phyloP scores from a whole-genome alignment of 495 filamentous ascomycete species.

The Hypoxylon lenormandii region DNA sequence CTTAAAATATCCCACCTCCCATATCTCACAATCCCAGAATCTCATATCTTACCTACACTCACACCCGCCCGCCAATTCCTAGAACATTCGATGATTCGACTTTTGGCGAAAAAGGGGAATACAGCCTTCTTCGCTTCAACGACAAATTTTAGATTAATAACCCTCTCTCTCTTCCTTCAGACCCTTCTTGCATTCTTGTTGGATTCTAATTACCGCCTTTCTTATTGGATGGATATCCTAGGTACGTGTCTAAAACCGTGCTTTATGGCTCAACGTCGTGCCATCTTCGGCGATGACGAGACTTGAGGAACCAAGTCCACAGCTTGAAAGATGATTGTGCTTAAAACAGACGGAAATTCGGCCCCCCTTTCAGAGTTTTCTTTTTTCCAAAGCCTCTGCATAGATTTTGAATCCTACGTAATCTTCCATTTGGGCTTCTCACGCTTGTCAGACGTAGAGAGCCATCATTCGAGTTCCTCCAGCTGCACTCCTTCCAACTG shows the following conservation, averaged over 20 bases:
- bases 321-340: constrained; percentile 15
- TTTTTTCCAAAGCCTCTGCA: background rate
- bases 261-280: constrained; percentile 37
- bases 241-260: constrained; percentile 15
- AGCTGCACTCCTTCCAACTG: constrained; percentile 21
- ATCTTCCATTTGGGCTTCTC: constrained; percentile 16
- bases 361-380: constrained; percentile 29
- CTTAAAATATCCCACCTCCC: constrained; percentile 34
- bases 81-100: constrained; percentile 48
- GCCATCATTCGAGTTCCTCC: constrained; percentile 27
- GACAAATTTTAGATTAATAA: constrained; percentile 38
- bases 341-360: constrained; percentile 18
- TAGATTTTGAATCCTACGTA: constrained; percentile 32
- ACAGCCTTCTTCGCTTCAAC: constrained; percentile 26
- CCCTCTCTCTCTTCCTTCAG: constrained; percentile 14
- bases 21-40: constrained; percentile 32
- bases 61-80: constrained; percentile 19
- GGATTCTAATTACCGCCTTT: constrained; percentile 15
- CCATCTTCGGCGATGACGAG: constrained; percentile 34
- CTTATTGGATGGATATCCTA: constrained; percentile 36
- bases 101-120: constrained; percentile 16
- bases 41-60: too few relatives aligned
- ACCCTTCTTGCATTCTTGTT: constrained; percentile 37
- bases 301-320: constrained; percentile 14
- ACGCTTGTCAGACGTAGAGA: constrained; percentile 27